Base-by-base conservation (phyloP, 805 yeast genomes). In the Kregervanrija fluxuum region DNA sequence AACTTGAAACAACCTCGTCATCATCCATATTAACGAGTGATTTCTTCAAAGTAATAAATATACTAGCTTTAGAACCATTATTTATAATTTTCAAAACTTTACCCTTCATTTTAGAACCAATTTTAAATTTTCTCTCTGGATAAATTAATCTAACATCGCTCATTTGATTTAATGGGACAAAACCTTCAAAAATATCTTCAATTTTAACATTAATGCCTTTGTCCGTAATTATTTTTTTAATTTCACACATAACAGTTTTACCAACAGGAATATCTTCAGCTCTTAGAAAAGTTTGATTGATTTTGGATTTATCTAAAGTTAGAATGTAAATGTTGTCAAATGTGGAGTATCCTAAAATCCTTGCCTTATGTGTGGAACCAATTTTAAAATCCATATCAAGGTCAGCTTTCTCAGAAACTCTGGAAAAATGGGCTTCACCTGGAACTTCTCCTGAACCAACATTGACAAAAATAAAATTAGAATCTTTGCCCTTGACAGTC, bases 71-170 rank as follows among this genome's bases (percentile, higher is more conserved):
- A 13, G 54, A 49, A 30, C 75, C 72, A 38, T 57, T 66, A 35
- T 60, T 54, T 37, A 73, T 66, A 16, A 75, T 71, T 43, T 65
- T 71, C 52, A 87, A 63, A 11, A 88, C 75, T 66, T 95, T 77
- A 49, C 82, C 93, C 54, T 75, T 84, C 30, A 87, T 86, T 53
- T 81, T 84, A 37, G 83, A 69, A 10, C 96, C 98, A 37, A 82
- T 79, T 64, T 85, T 86, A 72, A 82, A 91, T 57, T 88, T 87
- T 69, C 93, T 77, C 65, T 93, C 98, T 5, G 99, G 99, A 58
- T 91, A 83, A 3, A 79, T 78, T 50, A 91, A 70, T 59, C 80
- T 82, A 46, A 85, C 74, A 62, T 93, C 99, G 53, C 95, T 82
- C 63, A 93, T 76, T 55, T 91, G 96, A 22, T 68, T 58, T 28